Base-by-base conservation (phyloP, 176 grass and related monocot genomes). In the Musa schizocarpa region DNA sequence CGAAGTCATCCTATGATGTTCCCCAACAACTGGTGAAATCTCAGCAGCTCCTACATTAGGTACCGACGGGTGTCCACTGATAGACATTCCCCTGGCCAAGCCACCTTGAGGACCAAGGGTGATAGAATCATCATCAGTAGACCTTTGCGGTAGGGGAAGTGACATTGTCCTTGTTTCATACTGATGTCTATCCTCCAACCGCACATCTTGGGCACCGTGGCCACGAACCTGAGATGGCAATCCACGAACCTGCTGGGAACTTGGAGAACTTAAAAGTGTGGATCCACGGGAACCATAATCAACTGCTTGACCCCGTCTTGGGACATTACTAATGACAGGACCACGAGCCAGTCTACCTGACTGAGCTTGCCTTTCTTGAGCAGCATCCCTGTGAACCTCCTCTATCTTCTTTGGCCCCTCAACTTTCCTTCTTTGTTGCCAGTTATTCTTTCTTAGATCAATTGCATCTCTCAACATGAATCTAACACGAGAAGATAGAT, bases 381-480 rank as follows among this genome's bases (percentile, higher is more conserved):
- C 94, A 75, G 94, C 94, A 83, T 93, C 94, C 68, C 90, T 86
- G 76, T 98, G 94, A 74, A 98, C 90, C 74, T 98, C 94, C 55
- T 98, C 94, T 24, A 98, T 98, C 82, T 98, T 98, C 84, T 98
- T 98, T 21, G 94, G 94, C 8, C 94, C 94, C 75, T 98, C 94
- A 14, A 98, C 84, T 83, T 98, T 98, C 68, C 90, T 84, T 66
- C 94, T 90, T 78, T 98, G 88, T 64, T 98, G 94, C 94, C 94
- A 98, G 64, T 80, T 91, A 53, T 98, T 93, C 82, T n/a, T 98
- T 79, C 94, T 89, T 20, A 98, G 86, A 83, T 98, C 94, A 74
- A 93, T 98, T 73, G 94, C 80, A 79, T 98, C 94, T 85, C 85
- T 91, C 25, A 98, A 51, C 86, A 98, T 82, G 75, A 98, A 98